These are phyloP conservation scores for Trichocladium uniseriatum DNA, from an alignment of 495 filamentous ascomycete species.

Conservation along the genomic window DNA sequence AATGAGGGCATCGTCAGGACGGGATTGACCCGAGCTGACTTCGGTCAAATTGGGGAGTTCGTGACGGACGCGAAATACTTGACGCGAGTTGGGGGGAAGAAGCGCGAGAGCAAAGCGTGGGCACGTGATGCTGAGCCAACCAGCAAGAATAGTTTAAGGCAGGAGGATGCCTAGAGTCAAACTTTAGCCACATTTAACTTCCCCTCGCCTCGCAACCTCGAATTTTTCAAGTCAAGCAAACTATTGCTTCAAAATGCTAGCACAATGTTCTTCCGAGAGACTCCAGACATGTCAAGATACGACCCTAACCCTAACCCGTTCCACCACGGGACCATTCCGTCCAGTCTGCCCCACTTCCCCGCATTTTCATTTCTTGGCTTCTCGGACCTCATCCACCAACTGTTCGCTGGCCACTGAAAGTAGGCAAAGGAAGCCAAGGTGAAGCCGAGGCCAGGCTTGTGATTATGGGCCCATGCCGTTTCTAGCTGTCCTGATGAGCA, in stretches of 20 bases:
- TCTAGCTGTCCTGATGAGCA: too few species aligned
- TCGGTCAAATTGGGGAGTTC: neutral
- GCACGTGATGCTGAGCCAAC: slow-evolving; percentile 5
- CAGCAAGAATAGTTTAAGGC: neutral
- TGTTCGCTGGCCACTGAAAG: neutral
- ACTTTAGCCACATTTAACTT: too few species aligned
- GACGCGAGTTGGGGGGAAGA: neutral
- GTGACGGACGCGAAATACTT: neutral
- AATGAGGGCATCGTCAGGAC: slow-evolving; percentile 9
- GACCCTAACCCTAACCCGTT: neutral
- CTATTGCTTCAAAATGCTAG: too few species aligned
- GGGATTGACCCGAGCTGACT: neutral
- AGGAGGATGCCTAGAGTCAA: too few species aligned
- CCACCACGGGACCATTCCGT: neutral
- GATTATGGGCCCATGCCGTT: neutral
- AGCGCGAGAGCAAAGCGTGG: slow-evolving; percentile 5
- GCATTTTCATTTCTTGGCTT: neutral
- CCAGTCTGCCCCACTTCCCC: neutral
- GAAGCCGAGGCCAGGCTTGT: neutral
- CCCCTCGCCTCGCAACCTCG: too few species aligned
- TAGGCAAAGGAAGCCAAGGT: neutral
- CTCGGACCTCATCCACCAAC: too few species aligned
- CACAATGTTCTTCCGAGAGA: too few species aligned
- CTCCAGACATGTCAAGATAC: too few species aligned
- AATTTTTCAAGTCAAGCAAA: too few species aligned